These are phyloP conservation scores for Myxozyma mucilagina DNA, from an alignment of 805 yeast species.

Conservation along the genomic window DNA sequence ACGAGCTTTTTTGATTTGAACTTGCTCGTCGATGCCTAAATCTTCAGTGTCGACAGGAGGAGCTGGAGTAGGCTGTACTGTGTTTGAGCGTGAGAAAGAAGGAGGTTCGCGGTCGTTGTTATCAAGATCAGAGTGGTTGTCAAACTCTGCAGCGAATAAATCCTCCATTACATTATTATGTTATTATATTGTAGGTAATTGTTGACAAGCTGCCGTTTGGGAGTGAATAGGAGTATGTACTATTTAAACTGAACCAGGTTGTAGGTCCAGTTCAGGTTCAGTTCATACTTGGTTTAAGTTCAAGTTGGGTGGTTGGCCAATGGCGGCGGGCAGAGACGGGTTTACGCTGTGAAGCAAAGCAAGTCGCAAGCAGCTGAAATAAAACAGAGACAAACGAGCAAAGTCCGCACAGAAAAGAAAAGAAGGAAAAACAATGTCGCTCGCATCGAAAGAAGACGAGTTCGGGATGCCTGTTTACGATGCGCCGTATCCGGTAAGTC, in stretches of 20 bases:
- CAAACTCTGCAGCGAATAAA: conserved; percentile 9
- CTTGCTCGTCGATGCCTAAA: conserved; percentile 38
- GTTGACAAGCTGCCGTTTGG: no score
- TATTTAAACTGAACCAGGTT: no score
- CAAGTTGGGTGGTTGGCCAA: no score
- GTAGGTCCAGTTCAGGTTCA: no score
- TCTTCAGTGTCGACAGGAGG: not conserved
- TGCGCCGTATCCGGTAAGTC: conserved; percentile 18
- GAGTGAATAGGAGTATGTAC: no score
- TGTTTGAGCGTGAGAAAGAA: not conserved
- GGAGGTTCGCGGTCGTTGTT: not conserved
- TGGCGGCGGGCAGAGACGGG: no score
- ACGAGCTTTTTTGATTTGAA: conserved; percentile 37
- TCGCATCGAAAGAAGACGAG: conserved; percentile 5
- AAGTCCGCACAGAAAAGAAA: not conserved
- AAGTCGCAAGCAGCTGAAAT: no score
- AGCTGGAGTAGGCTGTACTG: not conserved
- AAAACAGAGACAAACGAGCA: no score
- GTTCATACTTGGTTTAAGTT: no score
- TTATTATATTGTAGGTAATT: no score
- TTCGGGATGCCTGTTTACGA: conserved; percentile 16
- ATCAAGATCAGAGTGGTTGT: not conserved
- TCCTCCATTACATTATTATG: conserved; percentile 8
- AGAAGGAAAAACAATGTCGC: not conserved
- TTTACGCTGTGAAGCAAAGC: no score